Conservation (phyloP, 2,329 filamentous ascomycete species). For the Chrysosporium queenslandicum region DNA sequence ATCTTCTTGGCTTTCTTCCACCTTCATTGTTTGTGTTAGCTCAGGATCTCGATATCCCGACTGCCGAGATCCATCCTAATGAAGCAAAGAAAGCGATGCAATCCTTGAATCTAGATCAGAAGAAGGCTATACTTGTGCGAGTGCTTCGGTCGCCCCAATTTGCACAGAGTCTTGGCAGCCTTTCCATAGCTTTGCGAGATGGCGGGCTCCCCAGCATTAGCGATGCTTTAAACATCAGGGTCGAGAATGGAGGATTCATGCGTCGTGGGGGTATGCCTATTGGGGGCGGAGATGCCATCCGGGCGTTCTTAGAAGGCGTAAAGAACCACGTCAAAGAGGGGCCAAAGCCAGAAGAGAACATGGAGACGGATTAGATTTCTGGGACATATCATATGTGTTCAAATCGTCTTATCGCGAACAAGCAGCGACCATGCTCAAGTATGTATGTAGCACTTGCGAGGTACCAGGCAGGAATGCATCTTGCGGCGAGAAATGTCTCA, state of each 20-base stretch:
- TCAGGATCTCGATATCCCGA: conserved; percentile 50
- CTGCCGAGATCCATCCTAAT: conserved; percentile 56
- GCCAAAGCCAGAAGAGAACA: conserved; percentile 28
- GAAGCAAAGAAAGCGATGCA: conserved; percentile 63
- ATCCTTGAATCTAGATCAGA: conserved; percentile 62
- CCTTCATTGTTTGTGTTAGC: conserved; percentile 66
- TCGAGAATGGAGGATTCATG: conserved; percentile 77
- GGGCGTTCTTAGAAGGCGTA: conserved; percentile 83
- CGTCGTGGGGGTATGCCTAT: conserved; percentile 69
- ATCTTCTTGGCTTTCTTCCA: conserved; percentile 67
- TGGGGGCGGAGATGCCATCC: conserved; percentile 77
- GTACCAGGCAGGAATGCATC: too few species aligned
- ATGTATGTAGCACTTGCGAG: too few species aligned
- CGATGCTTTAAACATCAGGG: conserved; percentile 68
- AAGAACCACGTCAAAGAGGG: conserved; percentile 62
- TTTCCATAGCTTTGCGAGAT: conserved; percentile 81
- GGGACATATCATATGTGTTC: too few species aligned
- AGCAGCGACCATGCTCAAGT: too few species aligned
- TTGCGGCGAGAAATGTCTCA: too few species aligned
- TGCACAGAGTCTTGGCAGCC: conserved; percentile 68
- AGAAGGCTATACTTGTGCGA: conserved; percentile 67
- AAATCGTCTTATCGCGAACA: background rate
- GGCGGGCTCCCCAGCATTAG: conserved; percentile 84
- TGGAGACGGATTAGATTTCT: conserved; percentile 36
- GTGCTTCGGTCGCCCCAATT: conserved; percentile 87